Conservation (phyloP, 805 yeast species). For the Yarrowia keelungensis region DNA sequence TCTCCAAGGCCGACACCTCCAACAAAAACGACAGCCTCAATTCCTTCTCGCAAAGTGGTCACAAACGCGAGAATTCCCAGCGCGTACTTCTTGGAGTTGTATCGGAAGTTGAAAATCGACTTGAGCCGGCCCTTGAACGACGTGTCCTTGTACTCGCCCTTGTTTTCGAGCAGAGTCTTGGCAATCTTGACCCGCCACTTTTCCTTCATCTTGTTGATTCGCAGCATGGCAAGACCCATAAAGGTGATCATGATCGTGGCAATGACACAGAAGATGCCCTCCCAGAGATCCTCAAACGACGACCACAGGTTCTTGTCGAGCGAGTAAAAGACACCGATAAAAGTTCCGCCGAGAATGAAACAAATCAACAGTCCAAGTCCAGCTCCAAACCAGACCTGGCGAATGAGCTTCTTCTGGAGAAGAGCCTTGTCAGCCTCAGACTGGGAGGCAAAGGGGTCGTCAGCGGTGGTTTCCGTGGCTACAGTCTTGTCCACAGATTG, state of each 20-base stretch:
- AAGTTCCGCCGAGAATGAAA: constrained; percentile 86
- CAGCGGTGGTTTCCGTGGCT: background rate
- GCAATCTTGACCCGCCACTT: constrained; percentile 98
- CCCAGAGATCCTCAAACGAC: constrained; percentile 92
- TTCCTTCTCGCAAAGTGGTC: constrained; percentile 94
- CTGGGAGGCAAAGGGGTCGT: background rate
- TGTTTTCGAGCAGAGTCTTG: constrained; percentile 72
- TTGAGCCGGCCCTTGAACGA: constrained; percentile 55
- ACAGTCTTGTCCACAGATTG: background rate
- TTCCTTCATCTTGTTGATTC: constrained; percentile 93
- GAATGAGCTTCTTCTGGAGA: constrained; percentile 67
- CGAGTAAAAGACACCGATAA: constrained; percentile 91
- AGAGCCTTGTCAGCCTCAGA: constrained; percentile 26
- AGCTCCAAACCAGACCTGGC: constrained; percentile 90
- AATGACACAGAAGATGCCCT: constrained; percentile 89
- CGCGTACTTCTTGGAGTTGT: constrained; percentile 63
- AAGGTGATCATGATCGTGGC: constrained; percentile 86
- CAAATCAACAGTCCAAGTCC: constrained; percentile 75
- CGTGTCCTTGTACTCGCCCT: constrained; percentile 43
- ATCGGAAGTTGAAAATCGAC: constrained; percentile 52
- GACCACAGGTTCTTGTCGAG: constrained; percentile 85
- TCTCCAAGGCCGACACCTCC: constrained; percentile 89
- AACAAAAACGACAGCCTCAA: constrained; percentile 93
- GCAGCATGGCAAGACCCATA: constrained; percentile 95
- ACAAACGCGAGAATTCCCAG: constrained; percentile 89